Conservation (phyloP, 495 filamentous ascomycete genomes). For the Chlorociboria aeruginascens region DNA sequence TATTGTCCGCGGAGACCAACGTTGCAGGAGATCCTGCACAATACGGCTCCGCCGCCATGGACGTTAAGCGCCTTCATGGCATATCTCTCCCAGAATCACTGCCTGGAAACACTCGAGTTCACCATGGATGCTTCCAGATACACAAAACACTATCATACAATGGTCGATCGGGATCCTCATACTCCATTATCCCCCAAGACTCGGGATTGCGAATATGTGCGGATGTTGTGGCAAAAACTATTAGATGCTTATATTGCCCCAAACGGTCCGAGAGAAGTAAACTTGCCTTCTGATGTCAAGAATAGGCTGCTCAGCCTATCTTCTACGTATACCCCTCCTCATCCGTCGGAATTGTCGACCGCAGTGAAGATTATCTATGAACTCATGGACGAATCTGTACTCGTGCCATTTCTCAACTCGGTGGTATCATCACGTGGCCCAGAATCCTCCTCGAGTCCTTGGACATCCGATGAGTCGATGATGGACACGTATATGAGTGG, state of each 20-base stretch:
- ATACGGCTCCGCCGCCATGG: constrained; percentile 80
- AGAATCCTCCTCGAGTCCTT: constrained; percentile 20
- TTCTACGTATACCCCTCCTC: constrained; percentile 51
- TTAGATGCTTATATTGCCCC: constrained; percentile 66
- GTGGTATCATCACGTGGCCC: constrained; percentile 27
- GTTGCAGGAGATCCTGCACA: constrained; percentile 75
- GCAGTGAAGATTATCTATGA: constrained; percentile 89
- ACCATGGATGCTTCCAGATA: constrained; percentile 94
- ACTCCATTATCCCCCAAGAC: constrained; percentile 32
- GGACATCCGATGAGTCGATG: constrained; percentile 25
- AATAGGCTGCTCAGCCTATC: constrained; percentile 62
- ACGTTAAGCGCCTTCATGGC: constrained; percentile 92
- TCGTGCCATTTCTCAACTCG: constrained; percentile 69
- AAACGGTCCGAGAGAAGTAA: constrained; percentile 81
- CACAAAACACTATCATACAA: constrained; percentile 53
- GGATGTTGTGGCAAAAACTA: constrained; percentile 57
- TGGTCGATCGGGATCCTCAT: constrained; percentile 24
- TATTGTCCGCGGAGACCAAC: constrained; percentile 69
- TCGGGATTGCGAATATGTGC: constrained; percentile 57
- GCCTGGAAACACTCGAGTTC: constrained; percentile 93
- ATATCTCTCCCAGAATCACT: constrained; percentile 95
- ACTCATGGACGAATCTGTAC: constrained; percentile 91
- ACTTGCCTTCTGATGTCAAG: constrained; percentile 76
- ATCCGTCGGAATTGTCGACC: constrained; percentile 67
- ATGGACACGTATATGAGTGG: constrained; percentile 21